Evolutionary conservation across 129 eudicot species (phyloP), one percentile per base, ranked within the genome.

Genomic region (Silybum marianum): DNA sequence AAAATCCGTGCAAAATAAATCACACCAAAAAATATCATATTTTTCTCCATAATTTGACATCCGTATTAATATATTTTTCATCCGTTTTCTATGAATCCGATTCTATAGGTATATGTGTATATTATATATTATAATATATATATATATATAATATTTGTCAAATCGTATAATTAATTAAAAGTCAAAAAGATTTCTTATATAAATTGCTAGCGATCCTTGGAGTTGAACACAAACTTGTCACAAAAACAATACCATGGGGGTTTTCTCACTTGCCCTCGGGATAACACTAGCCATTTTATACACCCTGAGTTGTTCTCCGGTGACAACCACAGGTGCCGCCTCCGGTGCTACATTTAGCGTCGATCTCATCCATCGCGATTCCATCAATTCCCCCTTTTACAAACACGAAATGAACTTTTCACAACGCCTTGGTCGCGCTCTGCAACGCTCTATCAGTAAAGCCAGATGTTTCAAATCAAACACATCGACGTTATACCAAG

Each of bases 321-420:
- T 25, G 11, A 30, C 63, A n/a, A 36, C 76, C 54, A 13, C 11
- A 23, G 38, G 30, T 11, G 25, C n/a, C 12, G 63, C 16, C 12
- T 72, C 54, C 23, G 25, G 60, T 24, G 66, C 25, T 12, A 48
- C 72, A 16, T 58, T 86, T 62, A 82, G 39, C 63, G 26, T 86
- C 69, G 74, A 86, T 28, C 84, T 86, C 69, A 76, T 79, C 11
- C 84, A 86, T 22, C 86, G 86, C 2, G 89, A 86, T 58, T 86
- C 89, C 58, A 26, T 80, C 0, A 18, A 69, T 7, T 86, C 89
- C 7, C 89, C 89, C 23, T 79, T 86, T 40, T 79, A 86, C 23
- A 75, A 86, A 2, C 67, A 40, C 12, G 32, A 76, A 46, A 39
- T 60, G 36, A 54, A 69, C 34, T 76, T 40, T 44, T 74, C 86